Evolutionary conservation across 2,329 filamentous ascomycete genomes (phyloP).

Genomic region (Botrytis porri): DNA sequence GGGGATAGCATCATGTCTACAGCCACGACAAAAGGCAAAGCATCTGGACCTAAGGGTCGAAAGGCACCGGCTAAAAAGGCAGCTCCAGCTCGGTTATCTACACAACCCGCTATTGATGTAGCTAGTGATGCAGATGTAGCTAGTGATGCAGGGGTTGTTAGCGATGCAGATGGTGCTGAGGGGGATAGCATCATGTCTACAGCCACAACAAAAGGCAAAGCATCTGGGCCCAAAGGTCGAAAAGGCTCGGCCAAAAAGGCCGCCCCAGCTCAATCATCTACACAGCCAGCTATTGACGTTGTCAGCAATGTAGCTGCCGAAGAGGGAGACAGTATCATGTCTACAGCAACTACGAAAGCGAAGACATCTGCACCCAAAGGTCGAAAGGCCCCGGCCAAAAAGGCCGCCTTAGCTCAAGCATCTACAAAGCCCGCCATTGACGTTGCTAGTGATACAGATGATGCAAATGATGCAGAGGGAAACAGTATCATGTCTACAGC

Average conservation of each 20-base stretch:
- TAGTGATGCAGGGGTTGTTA: conserved; percentile 34
- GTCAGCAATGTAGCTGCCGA: conserved; percentile 45
- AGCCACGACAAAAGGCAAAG: conserved; percentile 56
- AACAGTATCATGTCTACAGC: conserved; percentile 47
- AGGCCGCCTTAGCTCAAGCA: conserved; percentile 41
- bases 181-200: conserved; percentile 60
- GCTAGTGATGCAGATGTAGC: conserved; percentile 43
- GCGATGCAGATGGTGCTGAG: conserved; percentile 47
- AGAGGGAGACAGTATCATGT: conserved; percentile 54
- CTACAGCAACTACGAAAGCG: conserved; percentile 6
- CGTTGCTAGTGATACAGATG: too few species aligned
- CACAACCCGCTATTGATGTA: conserved; percentile 53
- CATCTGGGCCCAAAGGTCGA: conserved; percentile 49
- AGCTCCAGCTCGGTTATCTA: conserved; percentile 66
- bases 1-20: conserved; percentile 60
- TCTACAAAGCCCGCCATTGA: too few species aligned
- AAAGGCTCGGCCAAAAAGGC: conserved; percentile 46
- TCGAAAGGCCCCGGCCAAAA: conserved; percentile 45
- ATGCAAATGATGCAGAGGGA: conserved; percentile 40
- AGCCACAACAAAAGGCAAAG: conserved; percentile 56
- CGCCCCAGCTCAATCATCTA: conserved; percentile 66
- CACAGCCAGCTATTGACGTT: conserved; percentile 53
- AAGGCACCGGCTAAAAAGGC: conserved; percentile 46
- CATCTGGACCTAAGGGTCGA: conserved; percentile 49
- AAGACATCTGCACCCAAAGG: neutral